phyloP scores from a whole-genome alignment of 2,329 filamentous ascomycete species.

The Fusarium staphyleae region DNA sequence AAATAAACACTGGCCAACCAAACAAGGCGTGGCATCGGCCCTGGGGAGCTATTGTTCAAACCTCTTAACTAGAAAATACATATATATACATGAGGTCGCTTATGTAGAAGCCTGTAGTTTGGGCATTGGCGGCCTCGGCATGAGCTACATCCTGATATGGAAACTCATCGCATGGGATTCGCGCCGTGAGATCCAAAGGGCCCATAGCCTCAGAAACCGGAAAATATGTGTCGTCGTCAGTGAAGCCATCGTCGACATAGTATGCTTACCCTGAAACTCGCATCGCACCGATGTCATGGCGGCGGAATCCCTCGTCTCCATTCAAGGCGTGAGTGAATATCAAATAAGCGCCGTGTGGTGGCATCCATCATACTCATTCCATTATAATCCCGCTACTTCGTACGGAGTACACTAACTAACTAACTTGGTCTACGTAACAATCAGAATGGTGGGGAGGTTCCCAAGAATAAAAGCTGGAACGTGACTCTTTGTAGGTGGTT shows the following conservation, averaged over 20 bases:
- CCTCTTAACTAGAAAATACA: neutral
- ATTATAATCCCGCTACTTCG: slow-evolving; percentile 15
- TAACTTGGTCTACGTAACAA: slow-evolving; percentile 12
- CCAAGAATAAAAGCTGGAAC: slow-evolving; percentile 10
- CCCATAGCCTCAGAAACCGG: slow-evolving; percentile 27
- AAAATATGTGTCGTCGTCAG: slow-evolving; percentile 29
- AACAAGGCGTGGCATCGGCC: neutral
- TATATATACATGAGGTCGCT: slow-evolving; percentile 13
- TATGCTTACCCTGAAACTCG: slow-evolving; percentile 35
- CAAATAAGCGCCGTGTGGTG: slow-evolving; percentile 26
- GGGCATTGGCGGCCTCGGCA: slow-evolving; percentile 1
- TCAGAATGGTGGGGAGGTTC: slow-evolving; percentile 34
- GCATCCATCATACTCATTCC: slow-evolving; percentile 20
- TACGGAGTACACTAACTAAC: too few species aligned
- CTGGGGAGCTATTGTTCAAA: too few species aligned
- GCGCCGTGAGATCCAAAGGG: slow-evolving; percentile 6
- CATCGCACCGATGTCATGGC: slow-evolving; percentile 30
- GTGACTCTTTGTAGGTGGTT: slow-evolving; percentile 11
- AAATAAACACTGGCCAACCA: neutral
- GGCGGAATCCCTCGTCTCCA: slow-evolving; percentile 19
- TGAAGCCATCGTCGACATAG: slow-evolving; percentile 29
- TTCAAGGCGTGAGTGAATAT: slow-evolving; percentile 13
- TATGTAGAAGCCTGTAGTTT: slow-evolving; percentile 9
- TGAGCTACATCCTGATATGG: slow-evolving; percentile 6
- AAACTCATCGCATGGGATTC: slow-evolving; percentile 26